Base-by-base conservation (phyloP, 2,329 filamentous ascomycete species). In the Myriangium duriaei region DNA sequence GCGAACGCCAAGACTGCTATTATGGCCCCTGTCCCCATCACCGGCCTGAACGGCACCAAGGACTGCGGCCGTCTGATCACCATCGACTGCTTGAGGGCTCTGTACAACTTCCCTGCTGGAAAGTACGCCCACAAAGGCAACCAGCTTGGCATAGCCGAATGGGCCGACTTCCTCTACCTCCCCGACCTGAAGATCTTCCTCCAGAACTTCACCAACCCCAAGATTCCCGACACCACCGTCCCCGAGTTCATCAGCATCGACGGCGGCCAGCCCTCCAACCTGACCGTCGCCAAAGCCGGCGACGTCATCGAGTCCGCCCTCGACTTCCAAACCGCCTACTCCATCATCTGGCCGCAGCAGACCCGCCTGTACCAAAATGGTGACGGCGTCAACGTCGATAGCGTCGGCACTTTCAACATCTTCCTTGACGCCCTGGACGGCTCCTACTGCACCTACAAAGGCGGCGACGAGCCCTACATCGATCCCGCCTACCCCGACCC, bases 401-500 rank as follows among this genome's bases (percentile, higher is more conserved):
- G 30, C 57, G 57, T 46, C 11, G 52, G 50, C 24, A 32, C 66
- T 42, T 46, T 67, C 21, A 63, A 64, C 53, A 68, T 60, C 37
- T 67, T 69, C 49, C 51, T 67, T 30, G 67, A 71, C 40, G 68
- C 68, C 18, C 58, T 71, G 29, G 68, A 71, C 45, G 68, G 66
- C 1, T 42, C 41, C 4, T 51, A 49, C 38, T 51, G 49, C 39
- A 45, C 42, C 11, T 48, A 48, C 14, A 15, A 39, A 18, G 45
- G 45, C 14, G 45, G 45, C 14, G 43, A 48, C 29, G 36, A 46
- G 11, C 45, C 45, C 11, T 45, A 47, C 26, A 14, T 46, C 2
- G 80, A 79, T 51, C 49, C 51, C 7, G 74, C 78, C 52, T 73
- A 74, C 45, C 71, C 52, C 13, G 34, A 51, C 38, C 41, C 42